These are phyloP conservation scores for Solanum tarijense DNA, from an alignment of 257 asterid genomes.

Conservation along the genomic window DNA sequence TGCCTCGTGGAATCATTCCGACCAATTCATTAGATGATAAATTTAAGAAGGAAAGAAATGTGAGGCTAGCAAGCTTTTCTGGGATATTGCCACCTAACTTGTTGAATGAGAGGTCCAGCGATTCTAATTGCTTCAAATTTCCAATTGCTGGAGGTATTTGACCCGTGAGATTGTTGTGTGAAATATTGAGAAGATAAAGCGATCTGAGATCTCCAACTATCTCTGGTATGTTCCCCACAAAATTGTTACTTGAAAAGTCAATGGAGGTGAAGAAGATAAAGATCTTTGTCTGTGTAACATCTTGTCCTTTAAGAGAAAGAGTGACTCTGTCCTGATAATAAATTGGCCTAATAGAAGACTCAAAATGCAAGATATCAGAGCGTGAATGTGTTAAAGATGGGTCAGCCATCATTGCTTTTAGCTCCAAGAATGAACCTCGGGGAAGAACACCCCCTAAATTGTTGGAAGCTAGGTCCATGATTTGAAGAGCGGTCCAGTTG, in stretches of 20 bases:
- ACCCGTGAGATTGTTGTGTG: conserved; percentile 26
- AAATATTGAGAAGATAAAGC: conserved; percentile 26
- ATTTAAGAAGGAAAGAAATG: conserved; percentile 26
- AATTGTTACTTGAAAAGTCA: conserved; percentile 42
- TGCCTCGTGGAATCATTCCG: conserved; percentile 26
- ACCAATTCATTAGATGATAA: conserved; percentile 23
- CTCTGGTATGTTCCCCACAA: conserved; percentile 31
- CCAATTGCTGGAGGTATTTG: conserved; percentile 23
- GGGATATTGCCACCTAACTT: conserved; percentile 23
- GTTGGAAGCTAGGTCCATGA: conserved; percentile 49
- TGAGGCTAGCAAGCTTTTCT: conserved; percentile 11
- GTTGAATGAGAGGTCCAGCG: conserved; percentile 33
- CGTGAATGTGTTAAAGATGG: background rate
- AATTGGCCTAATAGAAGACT: background rate
- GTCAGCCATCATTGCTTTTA: conserved; percentile 31
- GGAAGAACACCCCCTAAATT: conserved; percentile 32
- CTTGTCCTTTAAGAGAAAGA: conserved; percentile 19
- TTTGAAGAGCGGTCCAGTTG: conserved; percentile 57
- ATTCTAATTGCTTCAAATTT: conserved; percentile 18
- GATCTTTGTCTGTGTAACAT: conserved; percentile 9
- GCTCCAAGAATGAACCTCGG: conserved; percentile 18
- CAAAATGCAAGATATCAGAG: conserved; percentile 12
- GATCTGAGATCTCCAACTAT: conserved; percentile 23
- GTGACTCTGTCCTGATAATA: conserved; percentile 20
- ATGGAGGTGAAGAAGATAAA: conserved; percentile 20